Conservation (phyloP, 129 eudicot genomes). For the Flaveria bidentis region DNA sequence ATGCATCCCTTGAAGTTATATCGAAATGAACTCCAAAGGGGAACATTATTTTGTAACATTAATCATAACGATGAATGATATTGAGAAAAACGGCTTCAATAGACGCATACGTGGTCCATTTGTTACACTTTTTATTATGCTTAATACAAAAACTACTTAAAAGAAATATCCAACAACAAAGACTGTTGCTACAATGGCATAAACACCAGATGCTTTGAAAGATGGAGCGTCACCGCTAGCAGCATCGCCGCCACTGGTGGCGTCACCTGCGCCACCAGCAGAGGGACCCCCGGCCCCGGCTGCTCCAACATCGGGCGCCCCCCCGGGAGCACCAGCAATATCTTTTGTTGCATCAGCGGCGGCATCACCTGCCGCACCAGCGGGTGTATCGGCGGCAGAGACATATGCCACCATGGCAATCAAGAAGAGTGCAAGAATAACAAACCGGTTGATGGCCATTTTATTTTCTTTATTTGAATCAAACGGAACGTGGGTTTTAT, state of each 20-base stretch:
- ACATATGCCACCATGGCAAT: constrained; percentile 44
- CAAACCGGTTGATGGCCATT: constrained; percentile 49
- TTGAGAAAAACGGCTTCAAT: constrained; percentile 28
- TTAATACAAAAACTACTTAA: constrained; percentile 22
- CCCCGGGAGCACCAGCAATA: constrained; percentile 24
- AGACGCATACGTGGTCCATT: constrained; percentile 32
- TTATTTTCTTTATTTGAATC: constrained; percentile 29
- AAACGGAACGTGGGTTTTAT: constrained; percentile 19
- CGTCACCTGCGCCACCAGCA: constrained; percentile 23
- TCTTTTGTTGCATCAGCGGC: constrained; percentile 13
- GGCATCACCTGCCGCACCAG: constrained; percentile 15
- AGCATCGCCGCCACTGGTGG: constrained; percentile 25
- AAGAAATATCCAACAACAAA: constrained; percentile 41
- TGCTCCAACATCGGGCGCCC: constrained; percentile 10
- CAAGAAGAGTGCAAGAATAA: constrained; percentile 41
- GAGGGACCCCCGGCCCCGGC: constrained; percentile 34
- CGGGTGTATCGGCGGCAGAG: constrained; percentile 38
- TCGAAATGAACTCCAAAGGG: constrained; percentile 10
- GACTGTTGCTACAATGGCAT: constrained; percentile 27
- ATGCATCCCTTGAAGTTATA: constrained; percentile 36
- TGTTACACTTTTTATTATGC: constrained; percentile 34
- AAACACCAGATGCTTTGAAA: constrained; percentile 26
- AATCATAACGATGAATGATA: constrained; percentile 10
- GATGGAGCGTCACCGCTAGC: constrained; percentile 20
- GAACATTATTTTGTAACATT: constrained; percentile 35